Percentiles rank a stretch among this genome's conserved stretches.
Conservation (phyloP, 2,329 filamentous ascomycete species). For the Aaosphaeria arxii region DNA sequence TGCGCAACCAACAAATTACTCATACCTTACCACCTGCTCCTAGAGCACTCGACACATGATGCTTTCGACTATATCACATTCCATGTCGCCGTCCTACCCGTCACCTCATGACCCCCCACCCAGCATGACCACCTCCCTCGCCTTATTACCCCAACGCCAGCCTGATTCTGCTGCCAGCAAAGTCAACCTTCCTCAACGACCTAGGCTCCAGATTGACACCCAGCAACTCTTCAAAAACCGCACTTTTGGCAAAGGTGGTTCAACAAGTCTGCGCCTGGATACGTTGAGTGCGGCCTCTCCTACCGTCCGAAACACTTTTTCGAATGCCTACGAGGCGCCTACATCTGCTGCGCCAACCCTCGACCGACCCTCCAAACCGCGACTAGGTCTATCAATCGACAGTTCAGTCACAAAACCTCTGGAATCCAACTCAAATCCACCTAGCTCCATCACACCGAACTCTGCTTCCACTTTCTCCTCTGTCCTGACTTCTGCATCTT, state of each 20-base stretch:
- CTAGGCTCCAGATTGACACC: conserved; percentile 62
- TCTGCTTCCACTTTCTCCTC: conserved; percentile 38
- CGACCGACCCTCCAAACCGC: conserved; percentile 26
- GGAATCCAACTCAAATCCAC: conserved; percentile 9
- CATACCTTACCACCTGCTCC: background rate
- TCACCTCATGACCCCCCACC: conserved; percentile 22
- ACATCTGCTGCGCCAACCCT: conserved; percentile 14
- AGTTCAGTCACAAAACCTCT: conserved; percentile 16
- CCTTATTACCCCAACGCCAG: conserved; percentile 39
- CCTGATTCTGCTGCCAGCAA: conserved; percentile 10
- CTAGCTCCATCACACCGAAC: conserved; percentile 28
- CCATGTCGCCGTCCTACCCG: conserved; percentile 22
- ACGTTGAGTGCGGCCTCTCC: conserved; percentile 57
- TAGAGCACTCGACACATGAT: conserved; percentile 26
- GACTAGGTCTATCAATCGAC: conserved; percentile 25
- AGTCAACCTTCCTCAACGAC: conserved; percentile 39
- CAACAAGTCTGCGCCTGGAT: conserved; percentile 50
- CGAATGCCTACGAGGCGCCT: conserved; percentile 54
- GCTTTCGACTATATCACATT: conserved; percentile 33
- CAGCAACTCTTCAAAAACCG: conserved; percentile 32
- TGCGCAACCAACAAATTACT: background rate
- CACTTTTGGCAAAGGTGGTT: conserved; percentile 50
- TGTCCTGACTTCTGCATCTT: conserved; percentile 38
- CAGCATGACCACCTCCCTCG: conserved; percentile 44
- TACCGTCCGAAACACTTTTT: conserved; percentile 60